Conservation (phyloP, 2,329 filamentous ascomycete species). For the Neonectria faginata region DNA sequence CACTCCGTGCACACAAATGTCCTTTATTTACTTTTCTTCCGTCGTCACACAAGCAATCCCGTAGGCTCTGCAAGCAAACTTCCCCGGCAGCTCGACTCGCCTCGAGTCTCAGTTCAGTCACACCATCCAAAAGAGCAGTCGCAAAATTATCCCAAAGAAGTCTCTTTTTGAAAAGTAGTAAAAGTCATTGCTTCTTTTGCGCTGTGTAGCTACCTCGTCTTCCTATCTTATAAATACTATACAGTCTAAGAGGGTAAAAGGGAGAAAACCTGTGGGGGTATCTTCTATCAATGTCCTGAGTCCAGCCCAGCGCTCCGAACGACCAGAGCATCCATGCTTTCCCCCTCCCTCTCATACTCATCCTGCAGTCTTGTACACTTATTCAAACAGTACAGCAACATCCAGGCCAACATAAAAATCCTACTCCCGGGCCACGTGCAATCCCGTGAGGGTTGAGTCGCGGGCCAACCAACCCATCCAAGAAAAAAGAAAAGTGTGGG, state of each 20-base stretch:
- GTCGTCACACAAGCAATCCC: not conserved
- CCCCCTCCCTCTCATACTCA: constrained; percentile 34
- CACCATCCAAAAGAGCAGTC: not conserved
- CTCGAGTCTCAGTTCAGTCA: not conserved
- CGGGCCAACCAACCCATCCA: constrained; percentile 30
- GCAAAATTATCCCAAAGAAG: not conserved
- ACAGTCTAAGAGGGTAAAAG: constrained; percentile 44
- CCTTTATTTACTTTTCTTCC: not conserved
- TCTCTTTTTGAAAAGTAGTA: too few species aligned
- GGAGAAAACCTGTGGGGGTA: constrained; percentile 46
- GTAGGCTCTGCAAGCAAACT: not conserved
- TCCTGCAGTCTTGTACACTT: constrained; percentile 44
- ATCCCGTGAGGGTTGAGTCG: constrained; percentile 38
- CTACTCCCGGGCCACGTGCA: constrained; percentile 17
- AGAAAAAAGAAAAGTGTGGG: constrained; percentile 27
- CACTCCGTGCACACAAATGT: too few species aligned
- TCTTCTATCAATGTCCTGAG: constrained; percentile 49
- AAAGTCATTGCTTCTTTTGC: constrained; percentile 32
- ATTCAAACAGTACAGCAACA: constrained; percentile 43
- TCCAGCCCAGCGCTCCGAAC: constrained; percentile 47
- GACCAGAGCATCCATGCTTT: constrained; percentile 39
- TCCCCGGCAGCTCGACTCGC: not conserved
- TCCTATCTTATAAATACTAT: constrained; percentile 41
- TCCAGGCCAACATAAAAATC: constrained; percentile 22
- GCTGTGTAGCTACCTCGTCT: constrained; percentile 45